Evolutionary conservation across 805 yeast genomes (phyloP).

Genomic region (Candida succiphila): DNA sequence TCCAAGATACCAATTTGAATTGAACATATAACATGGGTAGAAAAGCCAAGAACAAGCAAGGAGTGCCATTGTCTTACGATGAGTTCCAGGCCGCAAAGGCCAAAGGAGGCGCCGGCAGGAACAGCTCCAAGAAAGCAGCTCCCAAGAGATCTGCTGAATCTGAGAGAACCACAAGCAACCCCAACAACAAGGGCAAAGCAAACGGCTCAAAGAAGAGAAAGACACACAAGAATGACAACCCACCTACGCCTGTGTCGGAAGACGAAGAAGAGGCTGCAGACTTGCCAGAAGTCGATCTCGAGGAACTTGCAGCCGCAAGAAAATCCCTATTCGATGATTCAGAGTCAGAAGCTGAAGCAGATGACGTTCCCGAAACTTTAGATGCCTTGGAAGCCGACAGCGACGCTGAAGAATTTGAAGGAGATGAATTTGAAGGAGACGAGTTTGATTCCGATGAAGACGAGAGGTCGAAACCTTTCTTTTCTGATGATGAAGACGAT

Average conservation of each 20-base stretch:
- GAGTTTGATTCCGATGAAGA: constrained; percentile 60
- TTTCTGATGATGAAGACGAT: constrained; percentile 67
- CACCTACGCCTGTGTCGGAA: constrained; percentile 13
- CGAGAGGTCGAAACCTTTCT: constrained; percentile 55
- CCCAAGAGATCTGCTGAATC: constrained; percentile 19
- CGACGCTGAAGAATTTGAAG: constrained; percentile 18
- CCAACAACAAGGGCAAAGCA: constrained; percentile 11
- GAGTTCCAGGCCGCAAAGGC: constrained; percentile 49
- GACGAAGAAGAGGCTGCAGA: constrained; percentile 33
- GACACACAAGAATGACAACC: constrained; percentile 11
- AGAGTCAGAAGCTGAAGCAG: constrained; percentile 48
- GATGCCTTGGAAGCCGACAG: constrained; percentile 12
- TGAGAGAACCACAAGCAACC: constrained; percentile 16
- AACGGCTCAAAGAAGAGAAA: constrained; percentile 10
- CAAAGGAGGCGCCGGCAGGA: constrained; percentile 32
- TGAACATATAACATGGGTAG: constrained; percentile 91
- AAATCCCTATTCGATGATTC: constrained; percentile 71
- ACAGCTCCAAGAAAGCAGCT: too few species aligned
- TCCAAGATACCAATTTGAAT: too few species aligned
- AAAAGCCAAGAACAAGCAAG: constrained; percentile 87
- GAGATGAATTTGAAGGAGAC: constrained; percentile 23
- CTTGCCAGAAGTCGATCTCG: constrained; percentile 57
- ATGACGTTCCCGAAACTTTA: constrained; percentile 23
- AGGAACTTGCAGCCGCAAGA: constrained; percentile 59
- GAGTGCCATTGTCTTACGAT: constrained; percentile 81